Evolutionary conservation across 163 green algal species (phyloP).

Genomic region (Scenedesmus sp.): DNA sequence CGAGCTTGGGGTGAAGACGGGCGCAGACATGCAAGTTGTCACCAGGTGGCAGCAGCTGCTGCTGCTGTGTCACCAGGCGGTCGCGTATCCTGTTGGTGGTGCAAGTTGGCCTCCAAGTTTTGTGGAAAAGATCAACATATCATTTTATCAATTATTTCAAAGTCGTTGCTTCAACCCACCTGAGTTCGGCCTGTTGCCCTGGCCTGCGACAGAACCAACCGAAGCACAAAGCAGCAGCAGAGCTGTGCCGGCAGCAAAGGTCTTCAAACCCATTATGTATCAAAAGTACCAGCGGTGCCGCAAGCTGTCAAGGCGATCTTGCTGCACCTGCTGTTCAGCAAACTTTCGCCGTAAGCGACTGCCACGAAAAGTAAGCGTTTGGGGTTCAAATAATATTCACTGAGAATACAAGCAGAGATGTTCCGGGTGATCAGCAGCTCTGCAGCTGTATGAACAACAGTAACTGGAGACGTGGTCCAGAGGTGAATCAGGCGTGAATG

Average conservation of each 20-base stretch:
- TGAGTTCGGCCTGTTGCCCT: background rate
- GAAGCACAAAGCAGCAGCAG: slow-evolving; percentile 5
- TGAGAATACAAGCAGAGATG: too few species aligned
- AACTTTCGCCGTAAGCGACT: too few species aligned
- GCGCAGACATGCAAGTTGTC: background rate
- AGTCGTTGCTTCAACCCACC: background rate
- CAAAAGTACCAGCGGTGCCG: background rate
- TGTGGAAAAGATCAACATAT: background rate
- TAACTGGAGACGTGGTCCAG: background rate
- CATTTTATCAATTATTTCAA: background rate
- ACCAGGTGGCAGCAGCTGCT: background rate
- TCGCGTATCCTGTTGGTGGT: background rate
- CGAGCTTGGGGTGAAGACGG: background rate
- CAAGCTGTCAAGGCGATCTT: too few species aligned
- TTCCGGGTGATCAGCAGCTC: background rate
- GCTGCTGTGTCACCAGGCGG: background rate
- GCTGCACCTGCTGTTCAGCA: too few species aligned
- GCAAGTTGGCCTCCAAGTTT: background rate
- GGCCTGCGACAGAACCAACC: background rate
- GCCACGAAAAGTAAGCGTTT: background rate
- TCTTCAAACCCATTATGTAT: background rate
- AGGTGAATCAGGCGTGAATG: background rate
- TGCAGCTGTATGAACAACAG: background rate
- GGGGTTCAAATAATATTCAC: too few species aligned
- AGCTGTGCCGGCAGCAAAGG: background rate